Evolutionary conservation across 208 protist species (phyloP), one percentile per base, ranked within the genome.

Genomic region (Angomonas deanei): DNA sequence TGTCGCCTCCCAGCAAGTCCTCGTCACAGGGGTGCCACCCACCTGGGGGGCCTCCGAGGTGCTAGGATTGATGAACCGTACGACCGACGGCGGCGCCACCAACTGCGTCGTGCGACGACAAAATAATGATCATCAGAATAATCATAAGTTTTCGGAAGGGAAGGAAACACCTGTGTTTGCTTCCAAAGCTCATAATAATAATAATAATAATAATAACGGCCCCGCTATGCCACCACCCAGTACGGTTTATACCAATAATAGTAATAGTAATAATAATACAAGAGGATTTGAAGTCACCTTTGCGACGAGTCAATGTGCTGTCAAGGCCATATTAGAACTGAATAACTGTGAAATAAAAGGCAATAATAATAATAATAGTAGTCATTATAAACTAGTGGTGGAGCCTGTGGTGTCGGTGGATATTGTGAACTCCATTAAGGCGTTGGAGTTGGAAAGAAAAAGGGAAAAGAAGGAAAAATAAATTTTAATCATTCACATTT

Each of bases 401-500:
- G 86, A 91, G 66, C 86, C 86, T 26, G 68, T 84, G 13, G 70
- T 88, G 17, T 81, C 86, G 1, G 80, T 80, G 23, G 86, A 93
- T 27, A 69, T 91, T 49, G 46, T 86, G 23, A 70, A 63, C 4
- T 74, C 74, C 21, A 31, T 86, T 47, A 4, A 56, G 6, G 27
- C 21, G 6, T 4, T 33, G 24, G 21, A 31, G 10, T 11, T 21
- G 21, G 50, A 56, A 24, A 31, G 28, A 28, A 32, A 17, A 47
- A 28, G 30, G 28, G 17, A 28, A 21, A 34, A 54, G n/a, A 55
- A 19, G 3, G 34, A 34, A 42, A 55, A 21, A 52, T 32, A 42
- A 3, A 50, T 8, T n/a, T 15, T 8, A n/a, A 15, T 8, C 15
- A n/a, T 42, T 42, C 10, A 42, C 8, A n/a, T 8, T 42, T 8